Evolutionary conservation across 139 green algal species (phyloP), one percentile per base, ranked within the genome.

Genomic region (Chara braunii): DNA sequence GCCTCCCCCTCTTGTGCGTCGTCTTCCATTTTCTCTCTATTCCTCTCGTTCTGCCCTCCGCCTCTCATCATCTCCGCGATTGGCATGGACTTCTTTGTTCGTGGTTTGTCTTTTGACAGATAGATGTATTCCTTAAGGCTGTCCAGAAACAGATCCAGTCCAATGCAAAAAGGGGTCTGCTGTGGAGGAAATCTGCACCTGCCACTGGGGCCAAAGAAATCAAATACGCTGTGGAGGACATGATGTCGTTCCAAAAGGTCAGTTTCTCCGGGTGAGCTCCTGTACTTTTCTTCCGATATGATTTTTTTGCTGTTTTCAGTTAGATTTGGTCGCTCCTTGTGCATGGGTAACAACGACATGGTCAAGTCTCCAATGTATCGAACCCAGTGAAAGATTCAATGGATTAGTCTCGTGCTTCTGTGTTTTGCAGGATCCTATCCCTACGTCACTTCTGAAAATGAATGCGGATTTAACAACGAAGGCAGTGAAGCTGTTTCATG

Each of bases 401-500:
- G 18, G 40, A 48, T 48, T 18, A 26, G 18, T 26, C 40, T 48
- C 18, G 18, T 48, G 18, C 18, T 26, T 18, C 18, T 18, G 18
- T 48, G 18, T 48, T 48, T 18, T 48, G 40, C 40, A 71, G 65
- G 65, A 96, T 35, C 63, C 73, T 5, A 90, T 97, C 51, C 89
- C 90, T 4, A 88, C 85, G 0, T 90, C 84, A 28, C 79, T 97
- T 58, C 74, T 95, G 28, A 91, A 91, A 59, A 77, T 95, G 60
- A 18, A n/a, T 8, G 64, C 56, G 5, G 90, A 96, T 36, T 85
- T 91, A 67, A 52, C 74, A 33, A 76, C 34, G 22, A 77, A 86
- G 2, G 88, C 90, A 6, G 83, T 95, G 37, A 96, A 96, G 77
- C 93, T 95, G 85, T 95, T 94, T 67, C 68, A 63, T 35, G 60